phyloP scores from a whole-genome alignment of 139 green algal genomes.

The Mychonastes homosphaera region DNA sequence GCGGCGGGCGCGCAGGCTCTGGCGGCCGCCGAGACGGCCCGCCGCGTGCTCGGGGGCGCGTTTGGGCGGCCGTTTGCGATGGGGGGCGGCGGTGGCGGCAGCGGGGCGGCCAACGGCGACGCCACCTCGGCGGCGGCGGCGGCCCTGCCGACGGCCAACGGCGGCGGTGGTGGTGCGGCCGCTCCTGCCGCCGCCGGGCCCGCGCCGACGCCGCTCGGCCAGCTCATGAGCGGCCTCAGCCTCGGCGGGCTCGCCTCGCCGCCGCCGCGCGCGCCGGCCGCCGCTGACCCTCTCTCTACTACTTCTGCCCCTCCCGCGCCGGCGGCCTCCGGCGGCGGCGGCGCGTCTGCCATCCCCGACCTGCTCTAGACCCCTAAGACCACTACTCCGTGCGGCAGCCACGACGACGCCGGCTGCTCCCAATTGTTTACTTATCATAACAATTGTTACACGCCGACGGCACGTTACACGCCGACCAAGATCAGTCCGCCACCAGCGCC shows the following conservation, averaged over 20 bases:
- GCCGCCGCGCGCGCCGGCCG: too few species aligned
- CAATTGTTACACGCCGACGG: too few species aligned
- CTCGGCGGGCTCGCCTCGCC: not conserved
- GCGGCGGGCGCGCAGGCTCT: constrained; percentile 12
- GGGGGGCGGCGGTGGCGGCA: not conserved
- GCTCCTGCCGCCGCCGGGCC: not conserved
- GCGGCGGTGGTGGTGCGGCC: not conserved
- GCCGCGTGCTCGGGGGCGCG: constrained; percentile 12
- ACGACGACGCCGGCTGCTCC: too few species aligned
- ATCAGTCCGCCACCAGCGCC: not conserved
- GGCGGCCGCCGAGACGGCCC: constrained; percentile 10
- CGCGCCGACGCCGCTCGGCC: not conserved
- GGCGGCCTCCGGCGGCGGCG: too few species aligned
- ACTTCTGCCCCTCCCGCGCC: too few species aligned
- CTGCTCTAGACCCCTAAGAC: not conserved
- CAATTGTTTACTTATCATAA: too few species aligned
- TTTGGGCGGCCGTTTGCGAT: not conserved
- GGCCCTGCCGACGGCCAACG: not conserved
- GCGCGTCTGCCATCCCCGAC: not conserved
- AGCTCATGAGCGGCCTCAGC: not conserved
- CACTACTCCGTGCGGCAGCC: not conserved
- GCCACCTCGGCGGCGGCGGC: not conserved
- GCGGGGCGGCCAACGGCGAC: not conserved
- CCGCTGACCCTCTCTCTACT: not conserved
- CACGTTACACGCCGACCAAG: not conserved